These are phyloP conservation scores for Fusarium torreyae DNA, from an alignment of 2,329 filamentous ascomycete species.

Conservation along the genomic window DNA sequence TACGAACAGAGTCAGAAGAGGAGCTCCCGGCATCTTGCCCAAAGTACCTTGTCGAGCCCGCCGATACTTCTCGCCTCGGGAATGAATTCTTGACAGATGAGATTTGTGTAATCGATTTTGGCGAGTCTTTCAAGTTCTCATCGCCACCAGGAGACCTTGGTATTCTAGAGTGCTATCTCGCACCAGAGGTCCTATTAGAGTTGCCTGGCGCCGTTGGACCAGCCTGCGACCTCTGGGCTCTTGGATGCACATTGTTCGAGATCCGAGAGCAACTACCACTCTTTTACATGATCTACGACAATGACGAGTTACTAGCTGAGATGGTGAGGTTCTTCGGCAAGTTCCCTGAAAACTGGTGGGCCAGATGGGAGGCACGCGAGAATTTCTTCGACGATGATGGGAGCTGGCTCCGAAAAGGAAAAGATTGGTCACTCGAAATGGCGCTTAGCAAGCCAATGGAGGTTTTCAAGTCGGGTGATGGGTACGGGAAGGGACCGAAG, in stretches of 20 bases:
- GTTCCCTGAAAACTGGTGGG: constrained; percentile 52
- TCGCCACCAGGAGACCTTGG: constrained; percentile 42
- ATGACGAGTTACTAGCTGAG: constrained; percentile 50
- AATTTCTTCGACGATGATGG: constrained; percentile 43
- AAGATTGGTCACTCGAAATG: constrained; percentile 21
- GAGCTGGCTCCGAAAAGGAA: constrained; percentile 6
- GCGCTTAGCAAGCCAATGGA: constrained; percentile 5
- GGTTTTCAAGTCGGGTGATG: background rate
- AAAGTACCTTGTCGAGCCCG: constrained; percentile 45
- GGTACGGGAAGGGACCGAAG: background rate
- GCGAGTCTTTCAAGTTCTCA: constrained; percentile 39
- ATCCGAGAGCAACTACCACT: constrained; percentile 51
- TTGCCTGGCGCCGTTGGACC: constrained; percentile 29
- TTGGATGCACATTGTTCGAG: constrained; percentile 54
- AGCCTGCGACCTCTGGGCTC: constrained; percentile 53
- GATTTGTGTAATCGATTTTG: constrained; percentile 48
- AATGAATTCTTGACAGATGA: constrained; percentile 30
- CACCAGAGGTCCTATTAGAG: constrained; percentile 51
- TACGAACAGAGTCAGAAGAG: constrained; percentile 20
- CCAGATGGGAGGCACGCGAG: constrained; percentile 47
- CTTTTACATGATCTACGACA: constrained; percentile 49
- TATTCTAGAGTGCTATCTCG: constrained; percentile 50
- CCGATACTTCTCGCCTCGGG: background rate
- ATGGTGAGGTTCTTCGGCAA: constrained; percentile 53
- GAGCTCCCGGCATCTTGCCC: constrained; percentile 35